phyloP scores from a whole-genome alignment of 2,329 filamentous ascomycete genomes.

The Cladosporium colombiae region DNA sequence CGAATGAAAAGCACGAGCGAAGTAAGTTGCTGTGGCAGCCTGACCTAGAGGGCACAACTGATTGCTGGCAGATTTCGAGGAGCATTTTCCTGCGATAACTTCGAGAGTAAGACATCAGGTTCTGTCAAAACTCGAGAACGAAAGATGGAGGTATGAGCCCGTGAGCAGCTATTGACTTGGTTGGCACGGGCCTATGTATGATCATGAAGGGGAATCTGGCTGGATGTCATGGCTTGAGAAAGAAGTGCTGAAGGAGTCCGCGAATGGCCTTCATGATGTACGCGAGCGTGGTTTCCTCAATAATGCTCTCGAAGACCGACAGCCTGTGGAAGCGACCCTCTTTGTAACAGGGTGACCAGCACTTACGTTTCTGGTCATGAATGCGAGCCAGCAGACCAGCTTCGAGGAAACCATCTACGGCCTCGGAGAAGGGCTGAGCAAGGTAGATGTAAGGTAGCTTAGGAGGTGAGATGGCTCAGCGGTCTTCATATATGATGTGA shows the following conservation, averaged over 20 bases:
- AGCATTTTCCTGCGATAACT: conserved; percentile 2
- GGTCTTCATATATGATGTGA: background rate
- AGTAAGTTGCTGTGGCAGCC: background rate
- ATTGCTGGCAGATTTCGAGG: conserved; percentile 10
- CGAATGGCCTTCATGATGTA: background rate
- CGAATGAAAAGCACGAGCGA: conserved; percentile 13
- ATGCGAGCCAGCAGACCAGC: background rate
- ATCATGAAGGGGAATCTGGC: background rate
- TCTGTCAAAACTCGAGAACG: conserved; percentile 12
- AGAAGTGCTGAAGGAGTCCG: background rate
- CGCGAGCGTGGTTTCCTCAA: background rate
- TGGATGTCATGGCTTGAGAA: background rate
- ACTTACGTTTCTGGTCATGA: background rate
- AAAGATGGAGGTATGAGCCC: conserved; percentile 19
- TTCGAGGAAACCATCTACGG: background rate
- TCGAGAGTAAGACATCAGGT: conserved; percentile 5
- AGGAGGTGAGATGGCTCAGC: background rate
- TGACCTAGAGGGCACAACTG: background rate
- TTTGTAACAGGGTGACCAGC: background rate
- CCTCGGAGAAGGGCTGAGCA: background rate
- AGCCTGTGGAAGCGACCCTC: background rate
- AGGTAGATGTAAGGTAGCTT: background rate
- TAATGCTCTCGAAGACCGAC: background rate
- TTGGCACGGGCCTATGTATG: background rate
- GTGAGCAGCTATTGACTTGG: conserved; percentile 7